A percentile compares a stretch with the other conserved stretches of the same genome.
phyloP scores from a whole-genome alignment of 1,284 basidiomycete species.

The Apiotrichum veenhuisii region DNA sequence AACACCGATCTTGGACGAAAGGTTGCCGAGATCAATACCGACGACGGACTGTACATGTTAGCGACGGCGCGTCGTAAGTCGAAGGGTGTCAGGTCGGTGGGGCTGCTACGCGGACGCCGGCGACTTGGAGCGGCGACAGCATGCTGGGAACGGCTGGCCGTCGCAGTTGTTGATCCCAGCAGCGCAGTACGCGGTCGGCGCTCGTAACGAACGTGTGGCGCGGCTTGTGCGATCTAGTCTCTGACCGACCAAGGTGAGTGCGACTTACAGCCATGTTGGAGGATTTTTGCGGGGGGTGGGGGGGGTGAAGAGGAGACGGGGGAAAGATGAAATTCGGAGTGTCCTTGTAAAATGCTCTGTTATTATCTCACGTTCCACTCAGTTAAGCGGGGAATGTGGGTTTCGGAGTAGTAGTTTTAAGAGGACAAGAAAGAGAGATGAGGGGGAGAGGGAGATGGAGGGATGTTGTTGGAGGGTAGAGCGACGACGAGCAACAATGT shows the following conservation, averaged over 20 bases:
- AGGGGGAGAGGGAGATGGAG: neutral
- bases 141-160: too few relatives aligned
- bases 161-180: too few relatives aligned
- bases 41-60: conserved; percentile 60
- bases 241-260: neutral
- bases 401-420: too few relatives aligned
- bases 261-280: conserved; percentile 16
- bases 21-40: conserved; percentile 84
- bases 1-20: conserved; percentile 89
- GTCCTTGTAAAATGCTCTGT: neutral
- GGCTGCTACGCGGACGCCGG: neutral
- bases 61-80: neutral
- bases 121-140: neutral
- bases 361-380: neutral
- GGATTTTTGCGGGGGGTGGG: neutral
- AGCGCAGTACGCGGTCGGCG: too few relatives aligned
- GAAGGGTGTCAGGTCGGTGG: neutral
- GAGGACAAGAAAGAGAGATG: neutral
- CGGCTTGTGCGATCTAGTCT: conserved; percentile 21
- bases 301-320: neutral
- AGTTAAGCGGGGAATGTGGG: neutral
- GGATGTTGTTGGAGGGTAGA: neutral
- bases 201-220: neutral
- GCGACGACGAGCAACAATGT: neutral
- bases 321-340: neutral